Evolutionary conservation across 371 early-diverging fungal species (phyloP).

Genomic region (Syncephalastrum monosporum): DNA sequence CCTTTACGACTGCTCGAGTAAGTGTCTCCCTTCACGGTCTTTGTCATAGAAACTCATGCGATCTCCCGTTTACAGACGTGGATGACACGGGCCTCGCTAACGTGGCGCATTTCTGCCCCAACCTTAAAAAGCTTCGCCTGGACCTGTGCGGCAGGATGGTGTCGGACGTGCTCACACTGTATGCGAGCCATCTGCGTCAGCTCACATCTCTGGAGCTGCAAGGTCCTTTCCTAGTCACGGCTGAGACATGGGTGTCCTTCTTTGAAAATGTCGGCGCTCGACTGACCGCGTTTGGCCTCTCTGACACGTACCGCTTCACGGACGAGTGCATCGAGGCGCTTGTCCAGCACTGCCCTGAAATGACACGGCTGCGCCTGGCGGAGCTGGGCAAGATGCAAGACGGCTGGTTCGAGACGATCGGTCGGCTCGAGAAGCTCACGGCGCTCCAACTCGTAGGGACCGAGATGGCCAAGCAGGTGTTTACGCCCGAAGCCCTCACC

Average conservation of each 20-base stretch:
- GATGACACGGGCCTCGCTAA: constrained; percentile 50
- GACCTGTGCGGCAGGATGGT: constrained; percentile 78
- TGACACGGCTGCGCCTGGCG: constrained; percentile 59
- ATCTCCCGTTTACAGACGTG: constrained; percentile 39
- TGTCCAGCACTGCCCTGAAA: constrained; percentile 47
- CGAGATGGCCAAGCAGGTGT: constrained; percentile 13
- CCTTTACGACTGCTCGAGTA: constrained; percentile 82
- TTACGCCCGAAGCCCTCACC: constrained; percentile 42
- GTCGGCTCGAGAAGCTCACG: constrained; percentile 33
- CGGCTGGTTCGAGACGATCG: constrained; percentile 43
- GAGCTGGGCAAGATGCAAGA: constrained; percentile 55
- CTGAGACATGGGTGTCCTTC: constrained; percentile 58
- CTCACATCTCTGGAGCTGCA: constrained; percentile 63
- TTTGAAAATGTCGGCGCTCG: constrained; percentile 50
- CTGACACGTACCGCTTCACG: constrained; percentile 64
- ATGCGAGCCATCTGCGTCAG: constrained; percentile 43
- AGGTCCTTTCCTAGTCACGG: constrained; percentile 74
- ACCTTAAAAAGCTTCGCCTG: constrained; percentile 58
- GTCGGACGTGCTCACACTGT: constrained; percentile 49
- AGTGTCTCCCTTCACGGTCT: neutral
- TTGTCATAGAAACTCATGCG: neutral
- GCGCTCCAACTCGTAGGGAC: constrained; percentile 53
- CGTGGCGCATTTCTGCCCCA: constrained; percentile 68
- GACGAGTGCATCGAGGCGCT: constrained; percentile 52
- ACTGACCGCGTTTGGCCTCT: constrained; percentile 59